These are phyloP conservation scores for Ophiocordyceps camponoti-saundersi DNA, from an alignment of 2,329 filamentous ascomycete species.

Conservation along the genomic window DNA sequence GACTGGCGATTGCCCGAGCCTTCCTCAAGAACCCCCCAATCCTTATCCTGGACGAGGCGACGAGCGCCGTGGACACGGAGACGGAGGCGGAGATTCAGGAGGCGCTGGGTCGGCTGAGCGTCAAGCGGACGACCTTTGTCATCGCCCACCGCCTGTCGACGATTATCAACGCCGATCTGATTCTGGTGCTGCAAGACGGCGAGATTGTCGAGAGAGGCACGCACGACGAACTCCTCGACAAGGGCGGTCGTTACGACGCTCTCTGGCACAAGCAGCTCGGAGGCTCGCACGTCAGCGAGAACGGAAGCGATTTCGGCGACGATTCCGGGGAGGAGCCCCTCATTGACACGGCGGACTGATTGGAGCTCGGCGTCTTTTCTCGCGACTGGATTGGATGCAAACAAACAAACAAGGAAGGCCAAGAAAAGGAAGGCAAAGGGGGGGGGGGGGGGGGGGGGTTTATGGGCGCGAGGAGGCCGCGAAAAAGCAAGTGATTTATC, in stretches of 20 bases:
- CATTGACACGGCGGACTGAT: background rate
- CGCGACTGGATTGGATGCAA: no score
- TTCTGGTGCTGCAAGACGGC: conserved; percentile 36
- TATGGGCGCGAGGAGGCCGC: no score
- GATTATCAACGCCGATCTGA: conserved; percentile 29
- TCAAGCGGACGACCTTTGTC: conserved; percentile 32
- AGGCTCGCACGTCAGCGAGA: background rate
- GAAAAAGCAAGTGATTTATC: background rate
- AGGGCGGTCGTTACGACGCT: conserved; percentile 27
- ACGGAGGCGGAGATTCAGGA: conserved; percentile 28
- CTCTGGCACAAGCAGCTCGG: conserved; percentile 30
- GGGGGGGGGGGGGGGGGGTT: no score
- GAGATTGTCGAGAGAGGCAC: conserved; percentile 34
- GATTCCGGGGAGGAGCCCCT: background rate
- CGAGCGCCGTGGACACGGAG: conserved; percentile 27
- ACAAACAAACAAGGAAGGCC: no score
- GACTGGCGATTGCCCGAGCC: conserved; percentile 27
- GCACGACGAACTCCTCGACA: conserved; percentile 26
- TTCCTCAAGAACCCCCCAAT: conserved; percentile 11
- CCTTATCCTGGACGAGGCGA: conserved; percentile 29
- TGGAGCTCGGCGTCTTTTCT: no score
- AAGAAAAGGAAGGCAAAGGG: no score
- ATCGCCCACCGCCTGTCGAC: conserved; percentile 27
- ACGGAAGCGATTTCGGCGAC: background rate
- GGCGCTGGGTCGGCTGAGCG: conserved; percentile 25